Conservation (phyloP, 2,329 filamentous ascomycete species). For the Fusarium sp. region DNA sequence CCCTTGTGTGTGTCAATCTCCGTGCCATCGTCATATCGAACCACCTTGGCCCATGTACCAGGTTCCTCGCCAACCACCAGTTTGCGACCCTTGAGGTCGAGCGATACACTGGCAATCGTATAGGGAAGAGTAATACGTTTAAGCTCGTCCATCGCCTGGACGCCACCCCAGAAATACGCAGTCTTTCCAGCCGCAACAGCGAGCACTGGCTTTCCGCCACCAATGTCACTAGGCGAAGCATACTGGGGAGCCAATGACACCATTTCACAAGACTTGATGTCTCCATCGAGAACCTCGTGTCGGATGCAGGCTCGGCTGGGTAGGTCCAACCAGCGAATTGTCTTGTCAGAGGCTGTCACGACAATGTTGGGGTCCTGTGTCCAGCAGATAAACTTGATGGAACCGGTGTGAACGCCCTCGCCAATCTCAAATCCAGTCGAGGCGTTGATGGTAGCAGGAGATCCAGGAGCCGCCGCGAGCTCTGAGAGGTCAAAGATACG, state of each 20-base stretch:
- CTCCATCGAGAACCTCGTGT: conserved; percentile 81
- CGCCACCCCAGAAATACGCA: conserved; percentile 90
- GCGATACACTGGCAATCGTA: conserved; percentile 88
- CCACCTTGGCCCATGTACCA: conserved; percentile 97
- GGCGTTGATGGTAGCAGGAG: conserved; percentile 63
- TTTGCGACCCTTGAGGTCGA: conserved; percentile 83
- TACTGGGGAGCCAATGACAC: conserved; percentile 72
- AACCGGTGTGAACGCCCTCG: conserved; percentile 81
- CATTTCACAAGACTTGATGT: conserved; percentile 93
- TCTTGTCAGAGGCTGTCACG: conserved; percentile 92
- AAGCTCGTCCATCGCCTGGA: conserved; percentile 74
- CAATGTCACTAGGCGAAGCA: conserved; percentile 70
- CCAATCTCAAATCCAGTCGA: conserved; percentile 87
- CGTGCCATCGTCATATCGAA: conserved; percentile 84
- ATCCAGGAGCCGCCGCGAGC: conserved; percentile 57
- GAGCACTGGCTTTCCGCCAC: conserved; percentile 77
- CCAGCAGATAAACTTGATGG: conserved; percentile 98
- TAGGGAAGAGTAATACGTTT: conserved; percentile 85
- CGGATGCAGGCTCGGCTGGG: conserved; percentile 79
- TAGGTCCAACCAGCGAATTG: conserved; percentile 93
- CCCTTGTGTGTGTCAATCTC: conserved; percentile 95
- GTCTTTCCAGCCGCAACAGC: conserved; percentile 94
- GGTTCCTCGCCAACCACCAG: conserved; percentile 91
- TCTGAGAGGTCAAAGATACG: conserved; percentile 89
- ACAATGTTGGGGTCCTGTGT: conserved; percentile 87